Percentiles rank a stretch among this genome's conserved stretches.
These are phyloP conservation scores for Dovyalis caffra DNA, from an alignment of 345 rosid genomes.

Conservation along the genomic window DNA sequence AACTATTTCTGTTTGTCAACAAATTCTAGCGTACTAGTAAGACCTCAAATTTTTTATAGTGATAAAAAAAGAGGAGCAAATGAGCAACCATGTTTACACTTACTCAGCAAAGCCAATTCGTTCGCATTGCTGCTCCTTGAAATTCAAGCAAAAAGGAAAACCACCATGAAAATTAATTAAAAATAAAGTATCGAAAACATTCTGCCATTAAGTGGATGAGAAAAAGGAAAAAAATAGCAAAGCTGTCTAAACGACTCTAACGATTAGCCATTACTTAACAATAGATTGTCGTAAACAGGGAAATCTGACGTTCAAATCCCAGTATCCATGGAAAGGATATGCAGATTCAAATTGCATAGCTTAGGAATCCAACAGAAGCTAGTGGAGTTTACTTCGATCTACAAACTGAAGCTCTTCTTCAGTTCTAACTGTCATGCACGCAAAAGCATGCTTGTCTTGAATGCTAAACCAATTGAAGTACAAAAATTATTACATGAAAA, in stretches of 20 bases:
- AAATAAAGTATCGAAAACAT: neutral
- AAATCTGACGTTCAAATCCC: neutral
- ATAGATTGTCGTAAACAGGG: neutral
- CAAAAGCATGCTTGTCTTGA: neutral
- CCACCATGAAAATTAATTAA: too few relatives aligned
- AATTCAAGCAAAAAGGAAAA: neutral
- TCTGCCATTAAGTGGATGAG: neutral
- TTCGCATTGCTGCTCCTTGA: neutral
- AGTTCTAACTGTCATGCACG: neutral
- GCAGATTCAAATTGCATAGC: neutral
- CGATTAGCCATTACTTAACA: neutral
- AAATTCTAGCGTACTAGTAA: neutral
- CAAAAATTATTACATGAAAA: neutral
- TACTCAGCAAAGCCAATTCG: neutral
- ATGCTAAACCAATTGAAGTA: neutral
- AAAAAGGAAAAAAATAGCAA: too few relatives aligned
- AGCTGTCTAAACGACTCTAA: too few relatives aligned
- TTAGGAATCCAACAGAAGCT: neutral
- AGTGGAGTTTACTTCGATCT: neutral
- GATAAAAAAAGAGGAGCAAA: neutral
- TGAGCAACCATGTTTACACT: neutral
- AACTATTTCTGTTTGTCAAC: neutral
- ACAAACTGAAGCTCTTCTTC: neutral
- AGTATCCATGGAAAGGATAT: neutral
- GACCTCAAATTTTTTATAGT: neutral